phyloP scores from a whole-genome alignment of 257 asterid species.

The Fraxinus quadrangulata region DNA sequence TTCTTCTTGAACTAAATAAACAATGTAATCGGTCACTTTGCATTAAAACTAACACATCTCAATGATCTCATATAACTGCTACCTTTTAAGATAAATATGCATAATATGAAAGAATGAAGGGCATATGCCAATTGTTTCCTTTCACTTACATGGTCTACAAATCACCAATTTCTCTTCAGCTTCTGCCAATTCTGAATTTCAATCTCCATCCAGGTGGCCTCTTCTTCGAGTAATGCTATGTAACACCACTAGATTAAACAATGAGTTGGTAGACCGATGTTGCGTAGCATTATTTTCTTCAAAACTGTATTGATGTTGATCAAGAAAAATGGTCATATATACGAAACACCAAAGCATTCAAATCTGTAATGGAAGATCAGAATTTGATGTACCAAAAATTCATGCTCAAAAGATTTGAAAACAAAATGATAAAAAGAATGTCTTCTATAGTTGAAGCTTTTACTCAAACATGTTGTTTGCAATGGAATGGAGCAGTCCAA shows the following conservation, averaged over 20 bases:
- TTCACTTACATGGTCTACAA: background rate
- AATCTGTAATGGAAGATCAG: background rate
- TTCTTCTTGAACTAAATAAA: no score
- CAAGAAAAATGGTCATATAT: background rate
- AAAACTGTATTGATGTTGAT: background rate
- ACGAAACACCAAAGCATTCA: background rate
- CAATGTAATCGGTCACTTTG: no score
- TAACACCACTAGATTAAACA: background rate
- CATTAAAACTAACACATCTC: no score
- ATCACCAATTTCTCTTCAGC: background rate
- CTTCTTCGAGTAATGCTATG: background rate
- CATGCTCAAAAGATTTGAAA: background rate
- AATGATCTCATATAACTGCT: no score
- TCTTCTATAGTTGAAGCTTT: no score
- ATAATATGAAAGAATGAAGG: no score
- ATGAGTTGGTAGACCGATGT: background rate
- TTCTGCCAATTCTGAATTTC: background rate
- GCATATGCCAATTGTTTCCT: background rate
- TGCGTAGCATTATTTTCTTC: background rate
- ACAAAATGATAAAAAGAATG: background rate
- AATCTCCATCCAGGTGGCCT: background rate
- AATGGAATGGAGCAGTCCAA: no score
- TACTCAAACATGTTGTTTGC: no score
- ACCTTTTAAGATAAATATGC: no score
- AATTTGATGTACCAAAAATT: background rate